A percentile compares a stretch with the other conserved stretches of the same genome.
Evolutionary conservation across 805 yeast species (phyloP).

Genomic region (Candida khao-thaluensis): DNA sequence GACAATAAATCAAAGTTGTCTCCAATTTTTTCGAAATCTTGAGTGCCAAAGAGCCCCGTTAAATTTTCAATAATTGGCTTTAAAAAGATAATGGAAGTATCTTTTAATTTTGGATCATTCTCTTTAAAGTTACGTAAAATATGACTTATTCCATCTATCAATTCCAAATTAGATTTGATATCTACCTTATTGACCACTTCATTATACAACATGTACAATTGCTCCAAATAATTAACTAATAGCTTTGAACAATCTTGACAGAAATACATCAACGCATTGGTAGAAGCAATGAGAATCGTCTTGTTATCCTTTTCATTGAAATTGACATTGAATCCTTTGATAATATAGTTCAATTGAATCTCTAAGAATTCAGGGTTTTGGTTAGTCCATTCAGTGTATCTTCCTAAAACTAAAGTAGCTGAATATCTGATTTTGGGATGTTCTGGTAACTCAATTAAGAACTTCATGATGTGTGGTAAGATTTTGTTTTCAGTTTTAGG

Average conservation of each 20-base stretch:
- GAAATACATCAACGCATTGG: conserved; percentile 90
- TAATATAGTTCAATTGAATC: conserved; percentile 80
- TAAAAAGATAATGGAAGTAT: conserved; percentile 61
- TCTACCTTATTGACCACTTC: conserved; percentile 54
- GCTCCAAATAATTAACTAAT: conserved; percentile 67
- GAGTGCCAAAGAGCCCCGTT: conserved; percentile 21
- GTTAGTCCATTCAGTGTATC: conserved; percentile 94
- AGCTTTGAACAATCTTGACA: conserved; percentile 84
- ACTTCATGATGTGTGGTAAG: conserved; percentile 74
- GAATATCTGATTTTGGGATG: conserved; percentile 88
- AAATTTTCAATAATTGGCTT: conserved; percentile 59
- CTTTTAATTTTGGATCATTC: conserved; percentile 44
- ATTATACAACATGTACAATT: conserved; percentile 71
- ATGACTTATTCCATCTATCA: conserved; percentile 87
- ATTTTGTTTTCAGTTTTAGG: conserved; percentile 60
- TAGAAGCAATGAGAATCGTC: conserved; percentile 77
- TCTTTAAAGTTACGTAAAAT: conserved; percentile 63
- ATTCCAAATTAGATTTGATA: conserved; percentile 67
- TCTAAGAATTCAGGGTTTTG: conserved; percentile 80
- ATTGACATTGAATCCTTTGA: conserved; percentile 57
- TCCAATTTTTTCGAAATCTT: conserved; percentile 47
- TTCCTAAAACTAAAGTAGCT: conserved; percentile 88
- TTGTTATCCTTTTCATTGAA: conserved; percentile 18
- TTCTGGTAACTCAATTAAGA: conserved; percentile 70
- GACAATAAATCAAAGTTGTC: conserved; percentile 72